Evolutionary conservation across 805 yeast genomes (phyloP).

Genomic region (Tetrapisispora taiwanensis): DNA sequence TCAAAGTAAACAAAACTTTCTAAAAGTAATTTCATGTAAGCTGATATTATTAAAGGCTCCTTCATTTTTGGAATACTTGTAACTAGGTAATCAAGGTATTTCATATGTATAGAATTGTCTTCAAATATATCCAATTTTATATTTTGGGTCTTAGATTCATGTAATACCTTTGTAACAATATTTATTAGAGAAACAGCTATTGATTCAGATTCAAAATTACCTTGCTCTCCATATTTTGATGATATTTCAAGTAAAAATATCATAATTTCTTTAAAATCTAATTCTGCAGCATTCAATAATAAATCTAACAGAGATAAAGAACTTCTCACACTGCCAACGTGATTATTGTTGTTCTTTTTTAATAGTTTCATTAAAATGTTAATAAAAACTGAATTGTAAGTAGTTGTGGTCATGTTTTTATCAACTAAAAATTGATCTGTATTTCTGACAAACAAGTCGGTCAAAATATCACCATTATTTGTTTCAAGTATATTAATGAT

Average conservation of each 20-base stretch:
- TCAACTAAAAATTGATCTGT: slow-evolving; percentile 35
- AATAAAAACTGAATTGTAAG: slow-evolving; percentile 49
- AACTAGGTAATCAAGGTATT: slow-evolving; percentile 37
- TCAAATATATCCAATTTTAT: slow-evolving; percentile 26
- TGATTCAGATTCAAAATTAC: slow-evolving; percentile 21
- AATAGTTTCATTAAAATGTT: slow-evolving; percentile 40
- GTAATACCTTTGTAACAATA: slow-evolving; percentile 25
- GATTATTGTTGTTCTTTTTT: slow-evolving; percentile 23
- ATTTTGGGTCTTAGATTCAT: slow-evolving; percentile 23
- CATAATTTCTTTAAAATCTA: slow-evolving; percentile 38
- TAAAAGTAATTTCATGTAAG: slow-evolving; percentile 38
- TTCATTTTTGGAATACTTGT: slow-evolving; percentile 39
- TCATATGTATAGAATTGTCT: slow-evolving; percentile 25
- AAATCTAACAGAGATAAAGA: slow-evolving; percentile 37
- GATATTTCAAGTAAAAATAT: slow-evolving; percentile 33
- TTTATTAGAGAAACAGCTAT: slow-evolving; percentile 27
- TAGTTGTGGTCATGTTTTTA: slow-evolving; percentile 9
- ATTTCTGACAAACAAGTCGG: slow-evolving; percentile 45
- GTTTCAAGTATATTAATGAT: slow-evolving; percentile 43
- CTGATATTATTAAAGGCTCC: slow-evolving; percentile 29
- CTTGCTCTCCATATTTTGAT: slow-evolving; percentile 20
- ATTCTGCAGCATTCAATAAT: slow-evolving; percentile 49
- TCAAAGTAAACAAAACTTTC: slow-evolving; percentile 41
- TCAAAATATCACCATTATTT: slow-evolving; percentile 35
- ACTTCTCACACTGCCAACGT: slow-evolving; percentile 33